Evolutionary conservation across 495 filamentous ascomycete genomes (phyloP).

Genomic region (Oidiodendron maius): DNA sequence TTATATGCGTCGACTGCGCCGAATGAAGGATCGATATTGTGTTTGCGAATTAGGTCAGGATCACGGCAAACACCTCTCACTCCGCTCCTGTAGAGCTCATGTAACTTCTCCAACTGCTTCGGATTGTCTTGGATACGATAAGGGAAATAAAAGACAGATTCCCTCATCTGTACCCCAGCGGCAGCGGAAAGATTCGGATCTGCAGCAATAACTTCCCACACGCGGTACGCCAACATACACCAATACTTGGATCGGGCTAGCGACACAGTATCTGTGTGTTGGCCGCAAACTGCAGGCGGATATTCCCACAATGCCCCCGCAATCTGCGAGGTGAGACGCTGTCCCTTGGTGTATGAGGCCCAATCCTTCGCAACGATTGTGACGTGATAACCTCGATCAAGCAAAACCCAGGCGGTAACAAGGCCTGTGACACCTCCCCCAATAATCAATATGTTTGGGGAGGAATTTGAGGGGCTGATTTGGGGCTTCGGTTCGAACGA

Average conservation of each 20-base stretch:
- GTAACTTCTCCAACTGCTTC: conserved; percentile 31
- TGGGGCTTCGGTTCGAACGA: neutral
- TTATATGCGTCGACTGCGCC: conserved; percentile 44
- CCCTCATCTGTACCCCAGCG: conserved; percentile 37
- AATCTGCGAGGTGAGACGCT: conserved; percentile 44
- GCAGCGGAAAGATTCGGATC: conserved; percentile 24
- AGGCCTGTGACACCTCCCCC: conserved; percentile 42
- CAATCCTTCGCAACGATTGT: conserved; percentile 42
- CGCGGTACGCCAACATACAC: conserved; percentile 38
- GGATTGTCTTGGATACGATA: conserved; percentile 28
- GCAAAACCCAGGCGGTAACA: conserved; percentile 37
- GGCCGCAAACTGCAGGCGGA: conserved; percentile 42
- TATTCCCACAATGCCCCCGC: conserved; percentile 47
- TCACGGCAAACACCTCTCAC: conserved; percentile 33
- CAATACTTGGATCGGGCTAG: conserved; percentile 36
- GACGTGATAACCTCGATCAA: conserved; percentile 43
- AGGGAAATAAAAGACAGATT: conserved; percentile 35
- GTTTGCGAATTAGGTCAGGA: conserved; percentile 30
- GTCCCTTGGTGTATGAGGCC: conserved; percentile 25
- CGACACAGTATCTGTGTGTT: conserved; percentile 35
- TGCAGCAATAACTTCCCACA: conserved; percentile 35
- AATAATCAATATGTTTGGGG: conserved; percentile 34
- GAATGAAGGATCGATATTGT: conserved; percentile 28
- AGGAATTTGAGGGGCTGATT: conserved; percentile 15
- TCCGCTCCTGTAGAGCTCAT: conserved; percentile 29